Conservation (phyloP, 805 yeast species). For the Nakazawaea populi region DNA sequence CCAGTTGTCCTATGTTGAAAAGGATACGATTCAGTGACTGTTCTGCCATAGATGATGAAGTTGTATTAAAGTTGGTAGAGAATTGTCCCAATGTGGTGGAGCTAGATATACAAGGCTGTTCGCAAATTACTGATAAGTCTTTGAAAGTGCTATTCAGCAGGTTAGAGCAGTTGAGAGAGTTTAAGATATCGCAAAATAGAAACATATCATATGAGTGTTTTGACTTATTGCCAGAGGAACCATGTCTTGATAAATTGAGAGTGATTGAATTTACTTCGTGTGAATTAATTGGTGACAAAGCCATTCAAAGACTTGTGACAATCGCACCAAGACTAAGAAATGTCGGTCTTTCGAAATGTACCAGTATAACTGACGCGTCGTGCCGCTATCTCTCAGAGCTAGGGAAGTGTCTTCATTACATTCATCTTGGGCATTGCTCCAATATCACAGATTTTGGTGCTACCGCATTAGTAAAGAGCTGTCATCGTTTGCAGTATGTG, state of each 20-base stretch:
- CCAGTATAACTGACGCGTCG: conserved; percentile 77
- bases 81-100: conserved; percentile 81
- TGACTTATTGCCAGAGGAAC: conserved; percentile 40
- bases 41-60: conserved; percentile 54
- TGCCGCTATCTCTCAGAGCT: conserved; percentile 64
- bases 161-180: conserved; percentile 74
- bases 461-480: conserved; percentile 60
- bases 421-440: conserved; percentile 92
- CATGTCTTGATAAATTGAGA: conserved; percentile 59
- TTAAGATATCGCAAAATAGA: conserved; percentile 69
- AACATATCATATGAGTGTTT: conserved; percentile 67
- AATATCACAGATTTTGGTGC: conserved; percentile 89
- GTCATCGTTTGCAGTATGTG: conserved; percentile 84
- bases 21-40: conserved; percentile 79
- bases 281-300: conserved; percentile 69
- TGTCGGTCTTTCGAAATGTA: conserved; percentile 85
- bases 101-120: conserved; percentile 81
- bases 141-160: conserved; percentile 51
- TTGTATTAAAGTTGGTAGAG: conserved; percentile 54
- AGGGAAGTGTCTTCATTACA: conserved; percentile 77
- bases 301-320: conserved; percentile 64
- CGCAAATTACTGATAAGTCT: conserved; percentile 62
- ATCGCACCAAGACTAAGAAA: conserved; percentile 84
- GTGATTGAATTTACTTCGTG: conserved; percentile 84
- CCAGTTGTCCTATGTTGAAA: conserved; percentile 67